Conservation (phyloP, 176 grass and related monocot species). For the Carex myosuroides region DNA sequence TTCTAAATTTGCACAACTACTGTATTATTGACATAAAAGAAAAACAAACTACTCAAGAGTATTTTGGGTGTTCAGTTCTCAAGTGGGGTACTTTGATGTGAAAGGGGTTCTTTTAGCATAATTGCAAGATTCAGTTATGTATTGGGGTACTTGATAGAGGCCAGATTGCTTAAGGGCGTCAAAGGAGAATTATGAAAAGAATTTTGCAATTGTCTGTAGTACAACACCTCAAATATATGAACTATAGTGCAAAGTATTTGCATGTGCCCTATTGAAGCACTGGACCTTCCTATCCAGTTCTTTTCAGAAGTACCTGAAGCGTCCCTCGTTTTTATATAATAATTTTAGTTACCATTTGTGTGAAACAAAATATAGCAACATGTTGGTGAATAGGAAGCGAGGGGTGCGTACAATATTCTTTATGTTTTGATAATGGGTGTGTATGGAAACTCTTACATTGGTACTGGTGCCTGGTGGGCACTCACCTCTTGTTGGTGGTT, state of each 20-base stretch:
- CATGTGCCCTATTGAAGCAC: background rate
- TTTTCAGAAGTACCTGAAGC: background rate
- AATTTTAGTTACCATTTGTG: background rate
- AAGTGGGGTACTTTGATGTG: background rate
- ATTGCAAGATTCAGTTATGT: background rate
- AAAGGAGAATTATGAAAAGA: no score
- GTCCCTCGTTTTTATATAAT: background rate
- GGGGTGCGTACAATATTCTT: background rate
- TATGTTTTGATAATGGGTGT: background rate
- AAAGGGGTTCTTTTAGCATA: conserved; percentile 2
- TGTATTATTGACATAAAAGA: background rate
- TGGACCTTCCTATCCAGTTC: background rate
- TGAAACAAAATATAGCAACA: background rate
- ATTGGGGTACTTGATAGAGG: background rate
- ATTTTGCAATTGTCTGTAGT: background rate
- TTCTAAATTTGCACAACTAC: background rate
- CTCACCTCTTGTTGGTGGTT: background rate
- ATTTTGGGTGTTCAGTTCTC: background rate
- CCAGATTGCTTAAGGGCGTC: no score
- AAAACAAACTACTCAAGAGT: background rate
- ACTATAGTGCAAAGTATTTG: background rate
- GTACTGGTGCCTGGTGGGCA: background rate
- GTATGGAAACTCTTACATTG: background rate
- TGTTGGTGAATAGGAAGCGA: background rate
- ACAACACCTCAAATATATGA: background rate